Base-by-base conservation (phyloP, 768 basidiomycete species). In the Asterophora parasitica region DNA sequence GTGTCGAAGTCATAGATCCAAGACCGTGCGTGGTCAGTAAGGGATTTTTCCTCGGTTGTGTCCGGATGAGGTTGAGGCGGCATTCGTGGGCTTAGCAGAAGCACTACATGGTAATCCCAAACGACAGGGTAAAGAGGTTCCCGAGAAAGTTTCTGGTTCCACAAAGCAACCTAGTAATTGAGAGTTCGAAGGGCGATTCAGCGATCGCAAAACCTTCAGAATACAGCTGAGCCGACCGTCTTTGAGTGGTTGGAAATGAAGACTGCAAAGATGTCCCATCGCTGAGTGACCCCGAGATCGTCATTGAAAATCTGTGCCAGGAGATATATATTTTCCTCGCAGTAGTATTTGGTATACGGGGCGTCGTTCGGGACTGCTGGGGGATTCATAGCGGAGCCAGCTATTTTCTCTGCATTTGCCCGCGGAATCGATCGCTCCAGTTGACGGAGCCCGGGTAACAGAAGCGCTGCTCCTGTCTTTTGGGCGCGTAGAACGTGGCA, bases 1-100 rank as follows among this genome's bases (percentile, higher is more conserved):
- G 76, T 79, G 61, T 88, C 85, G 44, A 81, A 75, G 65, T 88
- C 85, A 64, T 87, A 88, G 27, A 85, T 73, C 83, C 82, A 85
- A 38, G 38, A 35, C 30, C 9, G 12, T 8, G 9, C 12, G 4
- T n/a, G n/a, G 1, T 20, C 5, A 32, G 7, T 2, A 19, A 5
- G 7, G 5, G 15, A 10, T 4, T 26, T 32, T 32, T 7, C 28
- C 7, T 15, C 23, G 17, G 31, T 40, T 17, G 30, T 27, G 31
- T 31, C 26, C 11, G 12, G 20, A 10, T 20, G 20, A n/a, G 32
- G 38, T 13, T 17, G 12, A 19, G 13, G 27, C 12, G 27, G 41
- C n/a, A 42, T 12, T 11, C 27, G 69, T 48, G 69, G 64, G 34
- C 70, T 72, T 26, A 87, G 65, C 38, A 78, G 60, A 10, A 85